Conservation (phyloP, 2,329 filamentous ascomycete genomes). For the Calonectria henricotiae region DNA sequence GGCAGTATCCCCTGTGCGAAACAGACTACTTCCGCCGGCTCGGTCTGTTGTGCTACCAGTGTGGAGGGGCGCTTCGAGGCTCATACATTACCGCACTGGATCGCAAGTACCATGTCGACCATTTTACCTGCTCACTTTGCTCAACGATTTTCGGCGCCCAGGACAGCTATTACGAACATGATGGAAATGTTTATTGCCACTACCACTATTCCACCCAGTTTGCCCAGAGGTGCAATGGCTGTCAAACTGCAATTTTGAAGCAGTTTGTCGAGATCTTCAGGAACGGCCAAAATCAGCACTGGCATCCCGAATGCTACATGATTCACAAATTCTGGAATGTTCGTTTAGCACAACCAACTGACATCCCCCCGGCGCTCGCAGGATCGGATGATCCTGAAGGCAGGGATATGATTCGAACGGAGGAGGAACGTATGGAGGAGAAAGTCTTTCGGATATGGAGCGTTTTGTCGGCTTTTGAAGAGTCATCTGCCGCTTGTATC, state of each 20-base stretch:
- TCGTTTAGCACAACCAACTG: slow-evolving; percentile 78
- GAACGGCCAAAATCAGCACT: slow-evolving; percentile 98
- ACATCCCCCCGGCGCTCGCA: slow-evolving; percentile 63
- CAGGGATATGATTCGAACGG: slow-evolving; percentile 82
- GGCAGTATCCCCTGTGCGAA: slow-evolving; percentile 96
- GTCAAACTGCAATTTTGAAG: slow-evolving; percentile 96
- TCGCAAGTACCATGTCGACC: slow-evolving; percentile 98
- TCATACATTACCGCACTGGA: slow-evolving; percentile 99
- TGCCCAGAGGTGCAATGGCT: slow-evolving; percentile 95
- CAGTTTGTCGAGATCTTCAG: slow-evolving; percentile 99
- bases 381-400: slow-evolving; percentile 71
- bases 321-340: slow-evolving; percentile 99
- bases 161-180: slow-evolving; percentile 99
- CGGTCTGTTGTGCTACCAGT: slow-evolving; percentile 91
- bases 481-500: slow-evolving; percentile 97
- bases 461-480: slow-evolving; percentile 95
- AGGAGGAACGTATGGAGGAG: slow-evolving; percentile 96
- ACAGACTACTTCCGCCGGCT: slow-evolving; percentile 97
- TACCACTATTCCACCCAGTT: slow-evolving; percentile 99
- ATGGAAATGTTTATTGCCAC: slow-evolving; percentile 96
- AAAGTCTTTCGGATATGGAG: slow-evolving; percentile 99
- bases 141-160: slow-evolving; percentile 98
- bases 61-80: slow-evolving; percentile 91
- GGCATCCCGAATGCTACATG: slow-evolving; percentile 99
- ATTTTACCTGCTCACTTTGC: slow-evolving; percentile 98